Evolutionary conservation across 2,329 filamentous ascomycete species (phyloP).

Genomic region (Conoideocrella luteorostrata): DNA sequence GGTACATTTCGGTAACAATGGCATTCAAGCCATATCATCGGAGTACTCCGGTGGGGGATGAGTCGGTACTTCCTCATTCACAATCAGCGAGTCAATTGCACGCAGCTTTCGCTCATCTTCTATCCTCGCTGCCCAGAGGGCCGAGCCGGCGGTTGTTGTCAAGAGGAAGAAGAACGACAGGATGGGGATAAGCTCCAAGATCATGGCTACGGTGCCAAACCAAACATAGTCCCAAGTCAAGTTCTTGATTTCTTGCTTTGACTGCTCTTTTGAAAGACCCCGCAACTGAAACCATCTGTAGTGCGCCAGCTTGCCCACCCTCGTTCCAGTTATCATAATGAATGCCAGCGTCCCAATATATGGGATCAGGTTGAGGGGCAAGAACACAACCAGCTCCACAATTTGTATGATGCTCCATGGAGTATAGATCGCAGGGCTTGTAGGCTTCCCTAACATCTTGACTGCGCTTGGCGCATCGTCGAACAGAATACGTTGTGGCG

Average conservation of each 20-base stretch:
- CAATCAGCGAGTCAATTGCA: slow-evolving; percentile 10
- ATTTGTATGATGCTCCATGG: slow-evolving; percentile 92
- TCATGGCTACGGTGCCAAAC: slow-evolving; percentile 82
- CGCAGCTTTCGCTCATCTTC: slow-evolving; percentile 48
- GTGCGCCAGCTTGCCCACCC: slow-evolving; percentile 82
- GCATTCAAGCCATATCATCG: slow-evolving; percentile 14
- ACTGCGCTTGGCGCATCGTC: slow-evolving; percentile 65
- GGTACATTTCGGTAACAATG: background rate
- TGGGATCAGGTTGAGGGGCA: slow-evolving; percentile 84
- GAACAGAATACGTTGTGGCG: slow-evolving; percentile 58
- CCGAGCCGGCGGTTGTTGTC: slow-evolving; percentile 77
- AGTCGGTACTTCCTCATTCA: slow-evolving; percentile 12
- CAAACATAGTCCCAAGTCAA: slow-evolving; percentile 80
- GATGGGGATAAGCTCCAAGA: slow-evolving; percentile 80
- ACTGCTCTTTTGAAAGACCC: slow-evolving; percentile 66
- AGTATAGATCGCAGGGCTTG: slow-evolving; percentile 67
- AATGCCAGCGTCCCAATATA: slow-evolving; percentile 79
- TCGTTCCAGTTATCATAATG: slow-evolving; percentile 78
- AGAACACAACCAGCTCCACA: slow-evolving; percentile 69
- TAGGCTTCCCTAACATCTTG: slow-evolving; percentile 77
- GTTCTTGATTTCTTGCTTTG: slow-evolving; percentile 60
- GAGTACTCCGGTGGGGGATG: slow-evolving; percentile 22
- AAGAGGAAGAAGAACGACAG: slow-evolving; percentile 92
- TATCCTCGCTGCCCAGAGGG: slow-evolving; percentile 76
- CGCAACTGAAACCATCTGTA: slow-evolving; percentile 84